phyloP scores from a whole-genome alignment of 148 eudicot genomes.

The Rhododendron henanense region DNA sequence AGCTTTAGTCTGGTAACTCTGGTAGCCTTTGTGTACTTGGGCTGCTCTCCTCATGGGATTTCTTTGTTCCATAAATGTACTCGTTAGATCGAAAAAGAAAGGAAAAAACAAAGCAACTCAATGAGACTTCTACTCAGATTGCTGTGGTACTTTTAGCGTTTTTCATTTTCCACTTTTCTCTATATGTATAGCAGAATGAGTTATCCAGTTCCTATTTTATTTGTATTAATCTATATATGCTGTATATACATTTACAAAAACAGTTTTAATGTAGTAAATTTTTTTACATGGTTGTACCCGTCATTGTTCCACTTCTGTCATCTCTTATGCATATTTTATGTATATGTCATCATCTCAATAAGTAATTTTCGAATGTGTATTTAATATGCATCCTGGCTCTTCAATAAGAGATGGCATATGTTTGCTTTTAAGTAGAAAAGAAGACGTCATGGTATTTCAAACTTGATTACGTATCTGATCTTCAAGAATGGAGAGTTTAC shows the following conservation, averaged over 20 bases:
- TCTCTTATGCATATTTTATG: background rate
- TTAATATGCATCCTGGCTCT: background rate
- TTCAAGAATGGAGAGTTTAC: background rate
- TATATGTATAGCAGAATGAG: background rate
- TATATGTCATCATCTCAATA: background rate
- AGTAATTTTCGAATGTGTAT: background rate
- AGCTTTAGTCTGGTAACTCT: background rate
- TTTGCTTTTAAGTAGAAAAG: background rate
- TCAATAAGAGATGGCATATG: background rate
- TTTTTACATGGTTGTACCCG: background rate
- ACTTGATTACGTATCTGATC: background rate
- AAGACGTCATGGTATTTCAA: background rate
- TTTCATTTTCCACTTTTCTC: background rate
- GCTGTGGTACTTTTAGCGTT: background rate
- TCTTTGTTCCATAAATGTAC: background rate
- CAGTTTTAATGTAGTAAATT: background rate
- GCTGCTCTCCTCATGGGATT: constrained; percentile 1
- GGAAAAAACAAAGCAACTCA: background rate
- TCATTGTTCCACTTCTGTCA: background rate
- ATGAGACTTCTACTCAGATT: background rate
- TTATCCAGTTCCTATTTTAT: background rate
- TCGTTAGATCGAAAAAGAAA: background rate
- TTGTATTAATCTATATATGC: background rate
- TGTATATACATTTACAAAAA: no score
- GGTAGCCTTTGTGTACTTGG: background rate